Evolutionary conservation across 2,329 filamentous ascomycete species (phyloP), one percentile per base, ranked within the genome.

Genomic region (Juglanconis oblonga): DNA sequence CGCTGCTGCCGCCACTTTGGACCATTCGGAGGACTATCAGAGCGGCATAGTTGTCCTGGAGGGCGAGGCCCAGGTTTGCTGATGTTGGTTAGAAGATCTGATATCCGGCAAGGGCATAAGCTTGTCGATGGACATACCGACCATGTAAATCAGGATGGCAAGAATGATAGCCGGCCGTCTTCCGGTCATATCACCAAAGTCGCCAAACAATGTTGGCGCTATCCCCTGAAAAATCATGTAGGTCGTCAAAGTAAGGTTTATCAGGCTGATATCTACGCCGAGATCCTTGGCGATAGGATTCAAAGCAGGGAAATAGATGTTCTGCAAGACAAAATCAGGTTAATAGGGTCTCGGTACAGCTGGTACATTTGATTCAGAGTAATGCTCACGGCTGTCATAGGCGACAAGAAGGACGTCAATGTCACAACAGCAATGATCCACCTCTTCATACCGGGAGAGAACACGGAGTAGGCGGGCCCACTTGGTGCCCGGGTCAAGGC

Each of bases 211-310:
- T 5, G 81, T 83, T 0, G 86, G 87, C 0, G 85, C 78, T 1
- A 89, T 70, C 17, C 80, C 86, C 69, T 89, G 86, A 49, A 88
- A 77, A 57, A 89, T 79, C 82, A 86, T 84, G 68, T 84, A 87
- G 1, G 84, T 84, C 3, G 85, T 87, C 38, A 83, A 59, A 1
- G 80, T 81, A 62, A 83, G 66, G 66, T 82, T 82, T 66, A 82
- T 73, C 55, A 79, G 69, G 32, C 67, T 67, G 36, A 75, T 63
- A 2, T 73, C 70, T 3, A 79, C 76, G 4, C 69, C 71, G 1
- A 80, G 65, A 35, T 76, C 74, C 3, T 64, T 57, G 1, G 78
- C 69, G 14, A 80, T 68, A 2, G 73, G 65, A 24, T 73, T 73
- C 17, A 79, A 68, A 4, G 76, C 77, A 5, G 78, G 77, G 56